phyloP scores from a whole-genome alignment of 371 early-diverging fungal genomes.

The Mortierella sp. region DNA sequence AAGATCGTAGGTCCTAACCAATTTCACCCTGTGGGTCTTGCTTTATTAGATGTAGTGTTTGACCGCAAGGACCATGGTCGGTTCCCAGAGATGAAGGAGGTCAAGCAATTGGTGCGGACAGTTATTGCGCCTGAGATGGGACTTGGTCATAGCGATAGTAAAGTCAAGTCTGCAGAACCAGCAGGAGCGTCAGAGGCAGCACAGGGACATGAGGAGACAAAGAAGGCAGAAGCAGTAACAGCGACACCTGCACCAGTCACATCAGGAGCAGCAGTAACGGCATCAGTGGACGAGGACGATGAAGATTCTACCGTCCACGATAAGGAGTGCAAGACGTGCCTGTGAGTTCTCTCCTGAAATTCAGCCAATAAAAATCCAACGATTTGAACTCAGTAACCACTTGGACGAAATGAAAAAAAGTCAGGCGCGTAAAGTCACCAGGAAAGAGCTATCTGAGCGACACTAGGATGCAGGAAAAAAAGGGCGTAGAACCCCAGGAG shows the following conservation, averaged over 20 bases:
- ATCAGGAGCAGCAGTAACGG: not conserved
- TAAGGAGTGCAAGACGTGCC: slow-evolving; percentile 45
- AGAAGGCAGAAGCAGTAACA: not conserved
- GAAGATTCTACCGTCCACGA: slow-evolving; percentile 32
- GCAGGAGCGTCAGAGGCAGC: not conserved
- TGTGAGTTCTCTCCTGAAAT: not conserved
- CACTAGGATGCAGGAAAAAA: not conserved
- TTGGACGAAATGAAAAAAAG: too few species aligned
- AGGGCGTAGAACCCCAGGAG: not conserved
- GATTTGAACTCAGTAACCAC: too few species aligned
- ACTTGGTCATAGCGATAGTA: slow-evolving; percentile 75
- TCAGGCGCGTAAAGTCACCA: too few species aligned
- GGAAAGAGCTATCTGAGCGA: too few species aligned
- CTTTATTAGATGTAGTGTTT: slow-evolving; percentile 64
- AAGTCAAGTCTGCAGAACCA: slow-evolving; percentile 49
- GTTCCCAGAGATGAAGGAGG: slow-evolving; percentile 83
- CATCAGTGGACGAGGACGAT: slow-evolving; percentile 20
- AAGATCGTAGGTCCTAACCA: too few species aligned
- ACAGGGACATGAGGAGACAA: not conserved
- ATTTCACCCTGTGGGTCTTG: not conserved
- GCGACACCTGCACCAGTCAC: not conserved
- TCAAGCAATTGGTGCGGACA: slow-evolving; percentile 79
- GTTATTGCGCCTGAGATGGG: slow-evolving; percentile 74
- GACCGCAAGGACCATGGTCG: slow-evolving; percentile 75
- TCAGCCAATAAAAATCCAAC: too few species aligned